A percentile compares a stretch with the other conserved stretches of the same genome.
phyloP scores from a whole-genome alignment of 2,329 filamentous ascomycete genomes.

The Venturia oleaginea region DNA sequence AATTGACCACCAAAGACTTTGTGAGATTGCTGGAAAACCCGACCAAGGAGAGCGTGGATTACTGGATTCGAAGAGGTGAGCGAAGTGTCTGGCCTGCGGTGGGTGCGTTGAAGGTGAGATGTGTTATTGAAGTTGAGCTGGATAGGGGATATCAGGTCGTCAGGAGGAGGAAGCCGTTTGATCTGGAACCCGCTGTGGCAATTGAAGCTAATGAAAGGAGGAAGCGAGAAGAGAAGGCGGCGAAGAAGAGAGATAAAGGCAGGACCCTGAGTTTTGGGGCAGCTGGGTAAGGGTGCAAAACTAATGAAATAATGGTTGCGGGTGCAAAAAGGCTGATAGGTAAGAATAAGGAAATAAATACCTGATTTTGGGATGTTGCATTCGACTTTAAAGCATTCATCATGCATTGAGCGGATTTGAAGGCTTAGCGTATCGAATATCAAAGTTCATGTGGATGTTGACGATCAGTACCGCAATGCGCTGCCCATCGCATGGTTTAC shows the following conservation, averaged over 20 bases:
- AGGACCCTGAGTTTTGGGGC: slow-evolving; percentile 13
- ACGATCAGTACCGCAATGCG: no score
- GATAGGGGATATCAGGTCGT: slow-evolving; percentile 78
- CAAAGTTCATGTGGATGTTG: no score
- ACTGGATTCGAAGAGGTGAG: slow-evolving; percentile 82
- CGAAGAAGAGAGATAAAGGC: slow-evolving; percentile 12
- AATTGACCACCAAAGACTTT: slow-evolving; percentile 65
- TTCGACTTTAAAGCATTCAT: no score
- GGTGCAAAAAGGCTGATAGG: no score
- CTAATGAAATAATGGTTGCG: background rate
- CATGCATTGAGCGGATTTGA: no score
- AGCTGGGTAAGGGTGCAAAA: background rate
- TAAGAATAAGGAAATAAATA: no score
- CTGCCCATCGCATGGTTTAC: no score
- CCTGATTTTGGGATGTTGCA: no score
- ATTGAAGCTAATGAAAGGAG: slow-evolving; percentile 1
- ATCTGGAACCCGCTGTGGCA: slow-evolving; percentile 15
- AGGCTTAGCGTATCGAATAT: no score
- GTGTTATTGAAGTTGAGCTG: slow-evolving; percentile 78
- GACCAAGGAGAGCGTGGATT: slow-evolving; percentile 58
- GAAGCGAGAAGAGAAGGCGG: slow-evolving; percentile 13
- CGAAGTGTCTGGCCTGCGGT: slow-evolving; percentile 86
- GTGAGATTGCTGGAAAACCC: slow-evolving; percentile 73
- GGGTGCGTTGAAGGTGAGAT: slow-evolving; percentile 69
- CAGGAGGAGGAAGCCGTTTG: slow-evolving; percentile 42